Percentiles rank a stretch among this genome's conserved stretches.
phyloP scores from a whole-genome alignment of 306 rosid species.

The Lathyrus aphaca region DNA sequence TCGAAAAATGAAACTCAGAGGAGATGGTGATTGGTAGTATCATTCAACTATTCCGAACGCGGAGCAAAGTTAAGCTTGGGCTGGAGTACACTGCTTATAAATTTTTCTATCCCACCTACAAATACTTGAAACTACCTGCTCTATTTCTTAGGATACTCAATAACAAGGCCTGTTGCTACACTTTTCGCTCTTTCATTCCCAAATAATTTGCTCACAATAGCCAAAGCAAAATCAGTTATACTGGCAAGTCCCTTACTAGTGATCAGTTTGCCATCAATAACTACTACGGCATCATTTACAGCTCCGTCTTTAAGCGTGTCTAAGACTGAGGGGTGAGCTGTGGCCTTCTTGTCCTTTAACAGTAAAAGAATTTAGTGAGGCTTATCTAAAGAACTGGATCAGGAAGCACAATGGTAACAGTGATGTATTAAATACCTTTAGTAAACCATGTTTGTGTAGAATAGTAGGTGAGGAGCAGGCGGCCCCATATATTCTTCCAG shows the following conservation, averaged over 20 bases:
- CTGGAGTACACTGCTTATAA: conserved; percentile 3
- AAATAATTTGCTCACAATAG: conserved; percentile 75
- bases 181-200: conserved; percentile 92
- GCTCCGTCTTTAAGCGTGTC: conserved; percentile 50
- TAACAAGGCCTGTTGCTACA: conserved; percentile 93
- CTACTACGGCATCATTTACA: conserved; percentile 60
- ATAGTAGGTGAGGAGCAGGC: conserved; percentile 69
- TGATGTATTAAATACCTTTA: conserved; percentile 60
- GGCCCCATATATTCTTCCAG: conserved; percentile 78
- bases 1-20: neutral
- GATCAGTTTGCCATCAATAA: conserved; percentile 88
- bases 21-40: conserved; percentile 8
- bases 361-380: conserved; percentile 23
- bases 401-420: conserved; percentile 32
- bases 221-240: conserved; percentile 73
- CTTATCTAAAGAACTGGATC: conserved; percentile 4
- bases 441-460: conserved; percentile 76
- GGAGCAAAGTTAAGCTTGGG: neutral
- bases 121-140: conserved; percentile 32
- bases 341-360: conserved; percentile 70
- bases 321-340: conserved; percentile 55
- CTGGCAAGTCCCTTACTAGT: conserved; percentile 78
- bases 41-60: neutral
- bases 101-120: conserved; percentile 18
- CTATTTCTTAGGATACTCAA: conserved; percentile 66